phyloP scores from a whole-genome alignment of 2,329 filamentous ascomycete species.

The Nannizziopsis arthrosporioides region DNA sequence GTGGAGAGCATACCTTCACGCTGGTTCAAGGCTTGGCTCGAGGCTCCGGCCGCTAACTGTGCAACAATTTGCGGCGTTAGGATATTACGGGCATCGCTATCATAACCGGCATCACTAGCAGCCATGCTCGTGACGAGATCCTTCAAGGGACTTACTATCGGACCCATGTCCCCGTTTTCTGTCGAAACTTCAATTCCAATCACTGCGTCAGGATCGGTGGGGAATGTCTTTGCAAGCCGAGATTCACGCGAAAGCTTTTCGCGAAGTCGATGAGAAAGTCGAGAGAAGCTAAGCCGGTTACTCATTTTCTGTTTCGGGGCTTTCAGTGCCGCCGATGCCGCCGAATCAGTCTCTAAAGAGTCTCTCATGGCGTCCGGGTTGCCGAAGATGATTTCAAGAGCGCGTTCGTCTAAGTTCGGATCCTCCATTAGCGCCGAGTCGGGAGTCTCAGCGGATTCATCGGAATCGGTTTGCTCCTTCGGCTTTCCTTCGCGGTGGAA shows the following conservation, averaged over 20 bases:
- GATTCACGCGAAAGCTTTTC: conserved; percentile 26
- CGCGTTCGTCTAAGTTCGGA: conserved; percentile 7
- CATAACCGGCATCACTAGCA: conserved; percentile 31
- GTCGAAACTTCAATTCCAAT: conserved; percentile 5
- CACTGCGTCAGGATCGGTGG: conserved; percentile 14
- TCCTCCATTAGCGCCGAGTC: not conserved
- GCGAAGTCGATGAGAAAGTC: conserved; percentile 22
- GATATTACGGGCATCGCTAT: conserved; percentile 33
- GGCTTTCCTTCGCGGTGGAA: not conserved
- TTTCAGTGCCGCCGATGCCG: not conserved
- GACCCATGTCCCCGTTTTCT: not conserved
- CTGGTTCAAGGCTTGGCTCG: conserved; percentile 7
- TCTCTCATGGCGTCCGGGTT: not conserved
- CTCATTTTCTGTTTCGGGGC: not conserved
- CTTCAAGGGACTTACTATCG: conserved; percentile 14
- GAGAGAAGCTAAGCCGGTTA: conserved; percentile 6
- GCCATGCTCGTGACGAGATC: conserved; percentile 23
- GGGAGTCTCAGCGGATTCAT: not conserved
- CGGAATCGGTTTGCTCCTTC: not conserved
- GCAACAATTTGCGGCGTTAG: conserved; percentile 23
- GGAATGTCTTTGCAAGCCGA: conserved; percentile 14
- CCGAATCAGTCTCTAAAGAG: not conserved
- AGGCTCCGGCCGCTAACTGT: conserved; percentile 12
- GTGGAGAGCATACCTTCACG: conserved; percentile 7
- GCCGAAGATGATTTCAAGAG: conserved; percentile 11